These are phyloP conservation scores for Zanthoxylum bungeanum DNA, from an alignment of 345 rosid genomes.

Conservation along the genomic window DNA sequence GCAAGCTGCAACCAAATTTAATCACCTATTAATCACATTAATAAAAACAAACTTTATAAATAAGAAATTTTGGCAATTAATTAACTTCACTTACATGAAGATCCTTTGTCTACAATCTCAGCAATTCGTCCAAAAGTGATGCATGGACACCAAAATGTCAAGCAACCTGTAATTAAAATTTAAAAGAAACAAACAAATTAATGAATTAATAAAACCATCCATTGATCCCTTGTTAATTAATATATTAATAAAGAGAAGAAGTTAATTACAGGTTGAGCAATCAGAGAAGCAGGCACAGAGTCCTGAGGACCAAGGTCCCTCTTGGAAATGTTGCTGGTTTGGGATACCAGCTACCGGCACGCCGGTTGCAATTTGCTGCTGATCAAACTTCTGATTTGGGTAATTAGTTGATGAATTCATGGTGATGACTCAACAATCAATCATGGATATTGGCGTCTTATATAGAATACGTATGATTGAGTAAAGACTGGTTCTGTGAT, in stretches of 20 bases:
- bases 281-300: slow-evolving; percentile 16
- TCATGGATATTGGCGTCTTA: no score
- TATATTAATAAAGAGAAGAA: no score
- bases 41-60: no score
- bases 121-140: slow-evolving; percentile 24
- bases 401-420: slow-evolving; percentile 1
- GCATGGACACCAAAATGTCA: slow-evolving; percentile 29
- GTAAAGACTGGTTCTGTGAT: no score
- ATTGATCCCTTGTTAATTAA: neutral
- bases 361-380: neutral
- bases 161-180: slow-evolving; percentile 17
- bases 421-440: neutral
- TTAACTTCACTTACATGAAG: slow-evolving; percentile 8
- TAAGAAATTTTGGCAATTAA: neutral
- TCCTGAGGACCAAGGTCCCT: slow-evolving; percentile 14
- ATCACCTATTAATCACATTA: neutral
- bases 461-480: no score
- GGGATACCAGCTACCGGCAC: neutral
- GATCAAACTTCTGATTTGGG: neutral
- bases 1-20: neutral
- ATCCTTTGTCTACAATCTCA: slow-evolving; percentile 11
- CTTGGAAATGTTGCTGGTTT: neutral
- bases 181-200: neutral
- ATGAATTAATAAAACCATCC: neutral
- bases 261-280: slow-evolving; percentile 2